These are phyloP conservation scores for Syzygium oleosum DNA, from an alignment of 345 rosid genomes.

Conservation along the genomic window DNA sequence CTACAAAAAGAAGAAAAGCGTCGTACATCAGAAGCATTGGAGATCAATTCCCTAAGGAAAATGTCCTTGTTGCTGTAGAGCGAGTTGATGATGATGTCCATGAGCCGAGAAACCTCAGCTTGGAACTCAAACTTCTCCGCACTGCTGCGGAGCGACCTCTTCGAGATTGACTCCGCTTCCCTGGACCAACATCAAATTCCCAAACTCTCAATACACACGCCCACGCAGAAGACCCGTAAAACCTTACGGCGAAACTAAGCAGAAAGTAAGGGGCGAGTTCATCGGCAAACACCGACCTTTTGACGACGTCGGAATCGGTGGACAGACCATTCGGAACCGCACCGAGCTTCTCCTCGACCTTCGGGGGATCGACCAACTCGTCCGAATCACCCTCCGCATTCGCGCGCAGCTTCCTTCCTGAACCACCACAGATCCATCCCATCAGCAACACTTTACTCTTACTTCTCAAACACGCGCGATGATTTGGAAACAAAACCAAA, in stretches of 20 bases:
- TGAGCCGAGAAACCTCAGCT: slow-evolving; percentile 98
- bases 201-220: not conserved
- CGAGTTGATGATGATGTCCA: slow-evolving; percentile 97
- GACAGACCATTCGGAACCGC: slow-evolving; percentile 81
- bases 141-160: slow-evolving; percentile 63
- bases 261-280: not conserved
- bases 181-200: slow-evolving; percentile 18
- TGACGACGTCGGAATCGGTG: slow-evolving; percentile 95
- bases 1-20: slow-evolving; percentile 8
- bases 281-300: slow-evolving; percentile 34
- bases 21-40: slow-evolving; percentile 97
- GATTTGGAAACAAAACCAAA: not conserved
- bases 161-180: slow-evolving; percentile 92
- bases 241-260: not conserved
- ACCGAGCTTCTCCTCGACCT: slow-evolving; percentile 88
- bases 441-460: not conserved
- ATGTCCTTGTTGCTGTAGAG: slow-evolving; percentile 97
- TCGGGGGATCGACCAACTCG: slow-evolving; percentile 67
- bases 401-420: slow-evolving; percentile 73
- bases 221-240: not conserved
- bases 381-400: slow-evolving; percentile 67
- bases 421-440: not conserved
- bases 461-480: not conserved
- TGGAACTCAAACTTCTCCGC: slow-evolving; percentile 98
- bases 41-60: slow-evolving; percentile 93